These are phyloP conservation scores for Chimonanthus salicifolius DNA, from an alignment of 164 flowering plant species.

Conservation along the genomic window DNA sequence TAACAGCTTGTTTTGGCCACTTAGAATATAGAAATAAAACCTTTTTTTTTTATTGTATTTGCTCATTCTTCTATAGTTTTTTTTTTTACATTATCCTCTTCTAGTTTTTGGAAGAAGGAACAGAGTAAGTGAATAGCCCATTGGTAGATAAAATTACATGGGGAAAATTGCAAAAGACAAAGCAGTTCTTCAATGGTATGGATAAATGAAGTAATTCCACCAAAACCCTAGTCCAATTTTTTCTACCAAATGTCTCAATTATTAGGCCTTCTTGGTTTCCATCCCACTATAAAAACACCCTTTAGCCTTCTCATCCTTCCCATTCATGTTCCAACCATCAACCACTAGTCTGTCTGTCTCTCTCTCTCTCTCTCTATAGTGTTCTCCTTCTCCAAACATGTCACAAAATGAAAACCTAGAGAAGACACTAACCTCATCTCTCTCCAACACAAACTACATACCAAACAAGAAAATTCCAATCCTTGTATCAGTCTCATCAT, in stretches of 20 bases:
- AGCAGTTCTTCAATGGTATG: not conserved
- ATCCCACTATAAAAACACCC: not conserved
- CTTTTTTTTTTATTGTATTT: no score
- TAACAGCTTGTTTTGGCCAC: no score
- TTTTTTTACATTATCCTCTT: no score
- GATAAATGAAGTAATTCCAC: not conserved
- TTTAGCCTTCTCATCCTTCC: no score
- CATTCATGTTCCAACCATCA: not conserved
- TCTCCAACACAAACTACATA: not conserved
- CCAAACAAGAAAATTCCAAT: constrained; percentile 7
- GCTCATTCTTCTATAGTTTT: no score
- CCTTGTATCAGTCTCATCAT: constrained; percentile 21
- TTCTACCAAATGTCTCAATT: not conserved
- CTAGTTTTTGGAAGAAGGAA: no score
- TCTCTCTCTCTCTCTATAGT: not conserved
- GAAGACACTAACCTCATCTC: not conserved
- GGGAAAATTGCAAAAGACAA: not conserved
- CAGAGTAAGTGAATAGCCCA: no score
- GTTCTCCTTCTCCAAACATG: not conserved
- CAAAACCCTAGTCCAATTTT: no score
- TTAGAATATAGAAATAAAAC: no score
- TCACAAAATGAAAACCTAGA: not conserved
- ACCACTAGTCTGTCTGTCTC: constrained; percentile 60
- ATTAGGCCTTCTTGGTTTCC: not conserved
- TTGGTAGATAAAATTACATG: no score